These are phyloP conservation scores for Abelmoschus esculentus DNA, from an alignment of 345 rosid species.

Conservation along the genomic window DNA sequence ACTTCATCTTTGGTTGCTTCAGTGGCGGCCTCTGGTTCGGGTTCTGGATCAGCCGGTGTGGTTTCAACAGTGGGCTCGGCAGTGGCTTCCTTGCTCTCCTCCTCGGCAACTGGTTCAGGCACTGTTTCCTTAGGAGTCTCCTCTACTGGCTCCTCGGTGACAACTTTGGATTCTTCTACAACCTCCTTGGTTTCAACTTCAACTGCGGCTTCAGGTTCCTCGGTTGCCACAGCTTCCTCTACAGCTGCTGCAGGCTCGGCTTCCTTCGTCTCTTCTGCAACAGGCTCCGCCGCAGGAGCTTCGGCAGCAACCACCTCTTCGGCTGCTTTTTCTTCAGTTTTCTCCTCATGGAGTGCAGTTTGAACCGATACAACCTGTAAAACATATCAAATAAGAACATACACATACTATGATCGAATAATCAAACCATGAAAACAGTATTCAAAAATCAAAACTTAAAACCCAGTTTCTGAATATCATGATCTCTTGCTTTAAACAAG, in stretches of 20 bases:
- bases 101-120: conserved; percentile 19
- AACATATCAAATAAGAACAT: neutral
- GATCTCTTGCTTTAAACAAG: neutral
- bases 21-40: neutral
- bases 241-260: neutral
- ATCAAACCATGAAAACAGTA: neutral
- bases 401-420: no score
- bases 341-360: conserved; percentile 35
- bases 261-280: conserved; percentile 17
- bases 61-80: conserved; percentile 13
- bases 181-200: conserved; percentile 26
- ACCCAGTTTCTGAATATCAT: no score
- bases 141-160: conserved; percentile 26
- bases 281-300: conserved; percentile 11
- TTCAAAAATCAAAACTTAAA: neutral
- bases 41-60: neutral
- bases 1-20: conserved; percentile 25
- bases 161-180: conserved; percentile 25
- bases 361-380: conserved; percentile 49
- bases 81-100: conserved; percentile 8
- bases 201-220: conserved; percentile 16
- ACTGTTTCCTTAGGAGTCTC: conserved; percentile 24
- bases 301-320: conserved; percentile 17
- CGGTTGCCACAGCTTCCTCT: conserved; percentile 12
- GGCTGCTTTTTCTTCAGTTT: conserved; percentile 23